Percentiles rank a stretch among this genome's conserved stretches.
phyloP scores from a whole-genome alignment of 2,329 filamentous ascomycete species.

The Emericellopsis cladophorae region DNA sequence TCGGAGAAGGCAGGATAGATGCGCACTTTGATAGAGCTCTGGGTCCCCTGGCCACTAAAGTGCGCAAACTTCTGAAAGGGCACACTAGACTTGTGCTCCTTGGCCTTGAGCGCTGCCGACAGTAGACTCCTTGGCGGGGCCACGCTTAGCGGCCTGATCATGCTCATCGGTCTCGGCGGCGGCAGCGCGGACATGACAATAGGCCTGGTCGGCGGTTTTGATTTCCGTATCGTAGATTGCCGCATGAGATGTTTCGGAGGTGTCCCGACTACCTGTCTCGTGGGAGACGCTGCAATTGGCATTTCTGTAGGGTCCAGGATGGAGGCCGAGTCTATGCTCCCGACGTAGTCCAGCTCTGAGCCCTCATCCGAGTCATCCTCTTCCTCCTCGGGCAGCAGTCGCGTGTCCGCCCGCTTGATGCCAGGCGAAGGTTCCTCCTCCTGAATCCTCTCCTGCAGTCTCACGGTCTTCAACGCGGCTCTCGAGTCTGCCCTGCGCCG shows the following conservation, averaged over 20 bases:
- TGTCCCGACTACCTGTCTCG: conserved; percentile 48
- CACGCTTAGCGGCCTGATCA: conserved; percentile 52
- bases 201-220: conserved; percentile 40
- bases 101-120: conserved; percentile 60
- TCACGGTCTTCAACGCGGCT: conserved; percentile 32
- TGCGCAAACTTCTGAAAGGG: conserved; percentile 68
- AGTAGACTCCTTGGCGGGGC: conserved; percentile 58
- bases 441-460: conserved; percentile 23
- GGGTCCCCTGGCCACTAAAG: conserved; percentile 65
- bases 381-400: conserved; percentile 43
- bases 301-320: conserved; percentile 55
- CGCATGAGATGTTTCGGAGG: conserved; percentile 47
- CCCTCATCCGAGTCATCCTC: conserved; percentile 48
- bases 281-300: conserved; percentile 40
- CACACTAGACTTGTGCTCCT: conserved; percentile 53
- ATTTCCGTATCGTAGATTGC: conserved; percentile 52
- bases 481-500: conserved; percentile 51
- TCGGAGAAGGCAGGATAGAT: conserved; percentile 66
- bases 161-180: conserved; percentile 55
- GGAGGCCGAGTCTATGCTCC: conserved; percentile 58
- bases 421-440: conserved; percentile 24
- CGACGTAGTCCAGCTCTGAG: conserved; percentile 52
- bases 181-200: conserved; percentile 53
- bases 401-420: conserved; percentile 31
- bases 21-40: conserved; percentile 62